Evolutionary conservation across 2,329 filamentous ascomycete species (phyloP), one percentile per base, ranked within the genome.

Genomic region (Alternaria rosae): DNA sequence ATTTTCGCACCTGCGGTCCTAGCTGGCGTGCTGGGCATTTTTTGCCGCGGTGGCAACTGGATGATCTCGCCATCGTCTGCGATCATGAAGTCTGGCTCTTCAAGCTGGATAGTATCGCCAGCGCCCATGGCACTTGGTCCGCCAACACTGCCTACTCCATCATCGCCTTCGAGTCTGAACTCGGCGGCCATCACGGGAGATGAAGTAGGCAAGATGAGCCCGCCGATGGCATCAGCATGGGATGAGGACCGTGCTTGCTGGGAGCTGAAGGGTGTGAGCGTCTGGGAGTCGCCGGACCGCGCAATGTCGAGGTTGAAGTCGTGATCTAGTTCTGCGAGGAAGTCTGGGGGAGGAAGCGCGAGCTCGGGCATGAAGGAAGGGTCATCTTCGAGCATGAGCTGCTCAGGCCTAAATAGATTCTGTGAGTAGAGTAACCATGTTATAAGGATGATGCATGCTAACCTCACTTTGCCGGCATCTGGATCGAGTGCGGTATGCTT

Each of bases 361-460:
- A 89, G 84, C 44, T 90, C 88, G 0, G 90, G 89, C 10, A 92
- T 80, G 74, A 98, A 97, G 43, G 87, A 85, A 1, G 93, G 93
- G 72, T 98, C 94, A 71, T 98, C 92, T 56, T 87, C 83, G 2
- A 98, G 83, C 4, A 93, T 83, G 58, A 97, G 88, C 69, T 94
- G 89, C 23, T 91, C 88, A 6, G 87, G 88, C 70, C 92, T 97
- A 53, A 12, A 41, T 42, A n/a, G 3, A 28, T 8, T 42, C 15
- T 55, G 59, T 71, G 13, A 70, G 60, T 15, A 15, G 5, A 42
- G 2, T n/a, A 15, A 35, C 1, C n/a, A n/a, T 28, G 12, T 8
- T 26, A 35, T 15, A 30, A 17, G 20, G 20, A 43, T n/a, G 15
- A 56, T 56, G 48, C 12, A 12, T 48, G 61, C 84, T 77, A 80